Evolutionary conservation across 345 rosid genomes (phyloP), one percentile per base, ranked within the genome.

Genomic region (Salix suchowensis): DNA sequence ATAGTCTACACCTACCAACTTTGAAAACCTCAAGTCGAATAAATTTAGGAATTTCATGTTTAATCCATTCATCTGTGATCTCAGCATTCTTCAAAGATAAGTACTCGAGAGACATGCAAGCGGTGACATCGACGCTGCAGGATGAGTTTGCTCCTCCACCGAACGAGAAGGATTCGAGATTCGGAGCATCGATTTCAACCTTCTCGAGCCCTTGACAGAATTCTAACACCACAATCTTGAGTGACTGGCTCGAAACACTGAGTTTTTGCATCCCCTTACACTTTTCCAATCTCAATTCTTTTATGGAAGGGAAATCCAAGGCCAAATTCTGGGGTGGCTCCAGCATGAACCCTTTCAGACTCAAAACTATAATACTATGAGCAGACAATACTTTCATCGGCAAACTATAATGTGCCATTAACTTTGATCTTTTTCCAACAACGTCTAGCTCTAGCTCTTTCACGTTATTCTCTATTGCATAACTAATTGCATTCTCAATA

Each of bases 271-370:
- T 7, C 34, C 62, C 73, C 39, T 2, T 19, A n/a, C 73, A 73
- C 6, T 11, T 8, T 15, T 4, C 4, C 8, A 78, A 46, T 14
- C 11, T 54, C 44, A 73, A 18, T 28, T 73, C 32, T 26, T 68
- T 67, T 2, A 60, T 10, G 5, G 9, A 12, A 3, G 60, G 48
- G 12, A 3, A 42, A 14, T n/a, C 73, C 6, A 40, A 7, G 0
- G 11, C 19, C 42, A 70, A 55, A 50, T 16, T 32, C 62, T 42
- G 26, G 37, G 9, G 3, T 30, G 67, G 26, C 26, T 55, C 60
- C 61, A 78, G 37, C 28, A 54, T 8, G 39, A 78, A 67, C 11
- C 77, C 77, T 3, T 73, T 44, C 23, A 70, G 28, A 9, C 7
- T 70, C 73, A 70, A 50, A 70, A 30, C 40, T 14, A 15, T 1